Evolutionary conservation across 164 flowering plant species (phyloP), one percentile per base, ranked within the genome.

Genomic region (Vitis cinerea): DNA sequence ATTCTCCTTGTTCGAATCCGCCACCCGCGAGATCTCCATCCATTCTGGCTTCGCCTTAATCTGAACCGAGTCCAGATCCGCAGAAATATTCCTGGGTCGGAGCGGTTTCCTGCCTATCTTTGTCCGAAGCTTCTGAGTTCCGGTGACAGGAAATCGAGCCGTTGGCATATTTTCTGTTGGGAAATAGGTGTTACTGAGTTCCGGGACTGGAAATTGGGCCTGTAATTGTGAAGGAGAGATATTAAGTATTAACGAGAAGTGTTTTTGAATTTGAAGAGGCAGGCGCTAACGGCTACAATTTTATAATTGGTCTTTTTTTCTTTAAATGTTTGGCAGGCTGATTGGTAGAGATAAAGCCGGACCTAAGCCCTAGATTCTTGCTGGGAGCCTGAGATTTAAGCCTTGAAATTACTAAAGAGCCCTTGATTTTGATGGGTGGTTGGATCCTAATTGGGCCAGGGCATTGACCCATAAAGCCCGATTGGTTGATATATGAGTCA

Each of bases 51-150:
- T 76, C 13, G 69, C 74, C 63, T 78, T 54, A 10, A 62, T 51
- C 59, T 10, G 63, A 65, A 64, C 48, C 16, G 37, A 59, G 7
- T 37, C 44, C 44, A 37, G 44, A 37, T 37, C 58, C n/a, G 58
- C 29, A 10, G 27, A 11, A 59, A 2, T 14, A 56, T 90, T 86
- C 77, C 64, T 82, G 13, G 87, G 94, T 48, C 84, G 86, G 17
- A 91, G 84, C 0, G 97, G 92, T 61, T 68, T 85, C 59, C 97
- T 81, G 50, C 57, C 73, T 17, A 61, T 66, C 54, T 74, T 73
- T 0, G 64, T 80, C 44, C 65, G 78, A 61, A 58, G 73, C 17
- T 63, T 78, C 17, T 67, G 79, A 10, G 10, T 69, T 52, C 65
- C 79, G 74, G 73, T 14, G 61, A 56, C 31, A 1, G 84, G 77